Evolutionary conservation across 768 basidiomycete species (phyloP), one percentile per base, ranked within the genome.

Genomic region (Pisolithus sp.): DNA sequence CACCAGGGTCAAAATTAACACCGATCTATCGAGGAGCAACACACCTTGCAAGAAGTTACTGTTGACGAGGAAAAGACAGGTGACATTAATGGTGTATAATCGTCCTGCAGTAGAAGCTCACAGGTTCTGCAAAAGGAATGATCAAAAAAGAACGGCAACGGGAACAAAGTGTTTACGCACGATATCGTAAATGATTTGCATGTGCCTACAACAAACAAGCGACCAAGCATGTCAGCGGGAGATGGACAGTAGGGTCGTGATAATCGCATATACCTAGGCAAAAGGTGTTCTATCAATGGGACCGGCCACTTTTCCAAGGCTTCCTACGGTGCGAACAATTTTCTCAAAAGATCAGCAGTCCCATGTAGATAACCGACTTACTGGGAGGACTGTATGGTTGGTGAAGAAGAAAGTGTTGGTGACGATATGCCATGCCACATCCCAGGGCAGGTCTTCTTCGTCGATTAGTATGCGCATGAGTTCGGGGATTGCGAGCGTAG

Each of bases 341-440:
- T 31, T 23, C 44, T 23, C 15, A 38, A 31, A 34, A 2, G 17
- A 26, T 2, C 12, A 50, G n/a, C 31, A 8, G n/a, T 37, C 20
- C n/a, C 9, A 55, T 37, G 21, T 37, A 2, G 17, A 37, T 3
- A 4, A 13, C 18, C 13, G 43, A 77, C 81, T 60, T 38, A 86
- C 91, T 21, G 92, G 89, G 28, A 96, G 75, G 28, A 98, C 93
- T 7, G 90, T 93, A 69, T 93, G 93, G 67, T 95, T 96, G 9
- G 93, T 97, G 73, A 93, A 98, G 69, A 89, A 93, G 74, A 96
- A 94, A 2, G 89, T 92, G 64, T 86, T 86, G 48, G 83, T 90
- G 42, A 86, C 83, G 59, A 98, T 91, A 21, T 76, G 68, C 96
- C 96, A 99, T 4, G 96, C 94, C 15, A 69, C 59, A 56, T 82